Evolutionary conservation across 2,329 filamentous ascomycete genomes (phyloP), one percentile per base, ranked within the genome.

Genomic region (Daldinia sp.): DNA sequence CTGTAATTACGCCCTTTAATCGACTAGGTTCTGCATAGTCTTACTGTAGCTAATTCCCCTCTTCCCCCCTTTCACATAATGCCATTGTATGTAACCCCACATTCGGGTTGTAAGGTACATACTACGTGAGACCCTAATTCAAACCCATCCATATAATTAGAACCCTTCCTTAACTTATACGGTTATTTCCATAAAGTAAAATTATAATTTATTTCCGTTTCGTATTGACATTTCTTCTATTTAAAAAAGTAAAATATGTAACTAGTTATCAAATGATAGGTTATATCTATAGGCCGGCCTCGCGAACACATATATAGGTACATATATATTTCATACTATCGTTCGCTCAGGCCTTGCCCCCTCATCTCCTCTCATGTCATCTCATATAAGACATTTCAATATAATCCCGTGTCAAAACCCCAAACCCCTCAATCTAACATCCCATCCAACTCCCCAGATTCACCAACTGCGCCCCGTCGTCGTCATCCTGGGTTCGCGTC

Each of bases 361-460:
- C 3, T 35, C 46, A 18, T n/a, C 6, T 26, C 30, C 1, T 23
- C 20, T 23, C 20, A 23, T 23, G 2, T 23, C 13, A 6, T 48
- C 9, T 7, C 4, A 48, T 13, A 12, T 48, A 33, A 33, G 37
- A 39, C 12, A 18, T 42, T 15, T 2, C 35, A 39, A 54, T 57
- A 57, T 44, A 15, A 23, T 23, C 20, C 39, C 7, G 12, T 23
- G 20, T n/a, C 5, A 59, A 57, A 39, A 20, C 35, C 9, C 39
- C 12, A 53, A 28, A 37, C 2, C 33, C 33, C 33, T 35, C 6
- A 7, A 33, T n/a, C 13, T 74, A 78, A 62, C 76, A 78, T 6
- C 76, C 76, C 70, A 75, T 73, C 66, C 57, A 74, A 6, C 44
- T 56, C 3, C 73, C 70, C 59, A 77, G 44, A 51, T 75, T 72